Base-by-base conservation (phyloP, 768 basidiomycete species). In the Leccinum longicurvipes region DNA sequence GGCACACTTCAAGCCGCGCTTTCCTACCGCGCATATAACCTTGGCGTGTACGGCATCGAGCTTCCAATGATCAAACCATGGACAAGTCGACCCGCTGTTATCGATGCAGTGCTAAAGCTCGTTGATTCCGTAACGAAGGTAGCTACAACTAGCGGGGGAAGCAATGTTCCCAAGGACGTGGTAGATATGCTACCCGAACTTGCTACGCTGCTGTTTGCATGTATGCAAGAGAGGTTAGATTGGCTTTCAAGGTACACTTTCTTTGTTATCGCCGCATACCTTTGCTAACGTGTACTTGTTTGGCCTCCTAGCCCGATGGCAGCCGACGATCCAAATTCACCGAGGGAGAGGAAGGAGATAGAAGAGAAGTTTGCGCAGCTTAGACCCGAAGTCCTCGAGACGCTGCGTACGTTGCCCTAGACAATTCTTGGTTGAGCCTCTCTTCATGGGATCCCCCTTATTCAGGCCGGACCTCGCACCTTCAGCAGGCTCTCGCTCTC, bases 351-450 rank as follows among this genome's bases (percentile, higher is more conserved):
- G 15, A 75, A 81, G 19, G 80, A 80, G 28, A 74, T 96, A 0
- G 75, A 82, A 45, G 83, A 87, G 46, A 80, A 79, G 51, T 95
- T 93, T 69, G 75, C 77, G 45, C 76, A 81, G 29, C 74, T 94
- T 36, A 82, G 91, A 28, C 89, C 93, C 0, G 83, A 87, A 56
- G 77, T 93, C 9, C 78, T 96, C 12, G 84, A 89, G 62, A 87
- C 88, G 2, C 77, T 98, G 2, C 85, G 95, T 94, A 66, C 58
- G 89, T 51, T 19, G n/a, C 41, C 46, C 50, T 54, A 28, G 5
- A 15, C 9, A 3, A 7, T 24, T 29, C 15, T 42, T 29, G 1
- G 12, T 47, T 6, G 14, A 34, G 9, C 31, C 21, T 53, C 54
- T 28, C 51, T 53, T 31, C 59, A 47, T 15, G 24, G 24, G 24